These are phyloP conservation scores for Fusarium brevicatenulatum DNA, from an alignment of 2,329 filamentous ascomycete species.

Conservation along the genomic window DNA sequence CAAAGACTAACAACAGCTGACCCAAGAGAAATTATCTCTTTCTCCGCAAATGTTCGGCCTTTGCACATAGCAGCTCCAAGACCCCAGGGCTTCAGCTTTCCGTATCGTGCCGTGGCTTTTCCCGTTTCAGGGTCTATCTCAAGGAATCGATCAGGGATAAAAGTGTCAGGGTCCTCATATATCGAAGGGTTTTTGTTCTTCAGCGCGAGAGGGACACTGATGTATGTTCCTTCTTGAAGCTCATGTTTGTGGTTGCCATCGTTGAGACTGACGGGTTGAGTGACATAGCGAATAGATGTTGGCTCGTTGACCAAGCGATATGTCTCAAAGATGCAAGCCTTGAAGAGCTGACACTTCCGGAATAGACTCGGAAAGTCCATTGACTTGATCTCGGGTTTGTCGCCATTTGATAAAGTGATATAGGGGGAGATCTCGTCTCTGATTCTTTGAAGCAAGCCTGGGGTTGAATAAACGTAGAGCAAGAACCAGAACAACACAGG, in stretches of 20 bases:
- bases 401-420: neutral
- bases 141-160: conserved; percentile 38
- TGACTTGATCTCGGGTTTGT: conserved; percentile 8
- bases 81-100: conserved; percentile 39
- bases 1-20: conserved; percentile 32
- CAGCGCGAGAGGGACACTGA: conserved; percentile 29
- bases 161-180: conserved; percentile 30
- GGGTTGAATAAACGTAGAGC: conserved; percentile 30
- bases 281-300: conserved; percentile 33
- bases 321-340: conserved; percentile 39
- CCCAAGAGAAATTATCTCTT: conserved; percentile 31
- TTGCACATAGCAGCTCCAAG: conserved; percentile 38
- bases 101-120: conserved; percentile 26
- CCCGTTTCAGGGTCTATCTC: conserved; percentile 18
- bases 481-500: conserved; percentile 38
- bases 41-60: conserved; percentile 42
- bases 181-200: conserved; percentile 27
- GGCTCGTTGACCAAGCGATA: conserved; percentile 33
- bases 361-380: conserved; percentile 23
- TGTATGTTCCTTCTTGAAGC: conserved; percentile 29
- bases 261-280: conserved; percentile 14
- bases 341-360: conserved; percentile 33
- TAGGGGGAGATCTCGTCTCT: conserved; percentile 27
- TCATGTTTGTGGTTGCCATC: conserved; percentile 27
- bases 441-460: conserved; percentile 10